Evolutionary conservation across 345 rosid genomes (phyloP).

Genomic region (Moricandia moricandioides): DNA sequence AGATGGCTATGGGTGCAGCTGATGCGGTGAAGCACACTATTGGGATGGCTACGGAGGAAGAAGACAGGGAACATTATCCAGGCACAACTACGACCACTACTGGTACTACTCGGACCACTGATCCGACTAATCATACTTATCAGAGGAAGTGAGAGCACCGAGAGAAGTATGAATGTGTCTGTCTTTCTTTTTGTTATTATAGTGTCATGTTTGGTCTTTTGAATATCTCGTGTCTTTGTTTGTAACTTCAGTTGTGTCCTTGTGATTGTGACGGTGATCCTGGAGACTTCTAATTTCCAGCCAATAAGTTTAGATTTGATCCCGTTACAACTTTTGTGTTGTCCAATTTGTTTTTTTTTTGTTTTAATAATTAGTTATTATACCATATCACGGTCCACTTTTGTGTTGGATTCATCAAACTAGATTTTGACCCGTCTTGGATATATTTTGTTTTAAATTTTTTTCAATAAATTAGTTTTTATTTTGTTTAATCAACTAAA

Average conservation of each 20-base stretch:
- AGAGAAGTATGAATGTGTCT: not conserved
- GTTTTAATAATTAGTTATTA: not conserved
- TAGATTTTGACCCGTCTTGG: too few species aligned
- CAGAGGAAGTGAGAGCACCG: slow-evolving; percentile 26
- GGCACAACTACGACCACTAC: slow-evolving; percentile 26
- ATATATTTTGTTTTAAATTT: too few species aligned
- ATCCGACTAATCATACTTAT: slow-evolving; percentile 24
- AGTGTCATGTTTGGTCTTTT: slow-evolving; percentile 12
- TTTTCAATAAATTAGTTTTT: too few species aligned
- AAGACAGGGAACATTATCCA: not conserved
- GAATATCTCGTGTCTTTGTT: not conserved
- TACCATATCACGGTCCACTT: not conserved
- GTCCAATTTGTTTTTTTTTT: not conserved
- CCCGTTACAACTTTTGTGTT: not conserved
- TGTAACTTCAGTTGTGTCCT: slow-evolving; percentile 3
- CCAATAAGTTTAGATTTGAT: slow-evolving; percentile 24
- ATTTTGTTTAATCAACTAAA: too few species aligned
- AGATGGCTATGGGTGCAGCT: slow-evolving; percentile 55
- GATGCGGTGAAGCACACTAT: slow-evolving; percentile 58
- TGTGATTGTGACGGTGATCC: slow-evolving; percentile 25
- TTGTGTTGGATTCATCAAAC: too few species aligned
- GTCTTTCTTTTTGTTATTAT: not conserved
- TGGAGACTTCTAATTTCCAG: slow-evolving; percentile 32
- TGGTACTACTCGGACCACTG: slow-evolving; percentile 19
- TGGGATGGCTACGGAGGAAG: slow-evolving; percentile 45